phyloP scores from a whole-genome alignment of 2,329 filamentous ascomycete genomes.

The Cytospora piceae region DNA sequence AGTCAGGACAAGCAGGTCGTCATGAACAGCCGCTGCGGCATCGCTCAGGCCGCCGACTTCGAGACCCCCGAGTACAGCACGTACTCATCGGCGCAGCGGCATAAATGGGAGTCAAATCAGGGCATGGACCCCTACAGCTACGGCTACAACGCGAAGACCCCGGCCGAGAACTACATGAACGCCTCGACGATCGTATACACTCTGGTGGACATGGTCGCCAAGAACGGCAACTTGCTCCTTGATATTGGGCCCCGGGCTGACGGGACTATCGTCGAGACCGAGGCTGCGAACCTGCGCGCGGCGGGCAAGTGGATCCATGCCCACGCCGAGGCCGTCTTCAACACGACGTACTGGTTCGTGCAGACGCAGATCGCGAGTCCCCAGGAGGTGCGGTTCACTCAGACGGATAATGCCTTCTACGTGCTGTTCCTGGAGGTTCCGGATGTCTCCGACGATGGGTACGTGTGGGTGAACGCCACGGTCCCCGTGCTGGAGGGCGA shows the following conservation, averaged over 20 bases:
- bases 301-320: conserved; percentile 58
- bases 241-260: conserved; percentile 61
- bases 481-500: conserved; percentile 49
- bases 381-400: conserved; percentile 48
- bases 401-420: conserved; percentile 51
- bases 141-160: conserved; percentile 62
- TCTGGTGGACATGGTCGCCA: conserved; percentile 56
- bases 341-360: conserved; percentile 58
- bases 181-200: conserved; percentile 50
- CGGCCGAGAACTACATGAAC: conserved; percentile 54
- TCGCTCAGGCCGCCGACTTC: conserved; percentile 55
- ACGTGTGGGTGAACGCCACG: conserved; percentile 43
- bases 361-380: conserved; percentile 43
- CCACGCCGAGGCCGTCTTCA: conserved; percentile 61
- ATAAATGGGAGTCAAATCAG: conserved; percentile 63
- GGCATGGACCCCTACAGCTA: conserved; percentile 65
- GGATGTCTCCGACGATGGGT: conserved; percentile 34
- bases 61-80: conserved; percentile 63
- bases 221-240: conserved; percentile 60
- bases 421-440: conserved; percentile 46
- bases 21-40: conserved; percentile 61
- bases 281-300: conserved; percentile 50
- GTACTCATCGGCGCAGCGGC: conserved; percentile 52
- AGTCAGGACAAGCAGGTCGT: conserved; percentile 51
- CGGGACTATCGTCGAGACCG: conserved; percentile 55